These are phyloP conservation scores for Ascocoryne sarcoides DNA, from an alignment of 2,329 filamentous ascomycete genomes.

Conservation along the genomic window DNA sequence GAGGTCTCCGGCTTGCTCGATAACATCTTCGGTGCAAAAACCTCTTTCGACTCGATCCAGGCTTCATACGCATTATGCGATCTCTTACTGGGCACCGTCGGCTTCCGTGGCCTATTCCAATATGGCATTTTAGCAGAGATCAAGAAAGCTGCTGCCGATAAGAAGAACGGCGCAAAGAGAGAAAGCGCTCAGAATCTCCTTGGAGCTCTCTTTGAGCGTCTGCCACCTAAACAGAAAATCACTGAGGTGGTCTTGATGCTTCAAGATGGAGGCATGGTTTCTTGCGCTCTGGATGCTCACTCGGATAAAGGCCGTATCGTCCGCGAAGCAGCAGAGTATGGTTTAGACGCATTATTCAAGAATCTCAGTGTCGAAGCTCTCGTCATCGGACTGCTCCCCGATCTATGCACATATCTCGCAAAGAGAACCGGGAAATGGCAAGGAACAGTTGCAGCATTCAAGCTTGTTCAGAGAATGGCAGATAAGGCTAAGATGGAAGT, in stretches of 20 bases:
- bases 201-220: slow-evolving; percentile 85
- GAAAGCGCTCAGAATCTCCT: slow-evolving; percentile 94
- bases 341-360: slow-evolving; percentile 78
- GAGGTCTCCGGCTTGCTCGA: slow-evolving; percentile 58
- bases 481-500: slow-evolving; percentile 85
- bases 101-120: slow-evolving; percentile 50
- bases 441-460: slow-evolving; percentile 78
- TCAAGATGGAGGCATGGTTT: slow-evolving; percentile 68
- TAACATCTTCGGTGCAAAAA: slow-evolving; percentile 53
- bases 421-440: slow-evolving; percentile 95
- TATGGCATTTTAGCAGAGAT: slow-evolving; percentile 56
- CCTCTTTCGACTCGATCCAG: slow-evolving; percentile 48
- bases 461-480: slow-evolving; percentile 84
- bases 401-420: slow-evolving; percentile 64
- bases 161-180: slow-evolving; percentile 78
- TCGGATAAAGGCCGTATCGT: slow-evolving; percentile 86
- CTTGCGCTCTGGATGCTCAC: slow-evolving; percentile 70
- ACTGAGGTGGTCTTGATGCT: slow-evolving; percentile 75
- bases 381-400: slow-evolving; percentile 72
- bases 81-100: slow-evolving; percentile 55
- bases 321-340: slow-evolving; percentile 87
- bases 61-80: slow-evolving; percentile 57
- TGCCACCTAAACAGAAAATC: slow-evolving; percentile 67
- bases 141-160: slow-evolving; percentile 77
- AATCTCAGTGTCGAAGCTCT: slow-evolving; percentile 74